A percentile compares a stretch with the other conserved stretches of the same genome.
These are phyloP conservation scores for Lipomyces spencermartinsiae DNA, from an alignment of 805 yeast species.

Conservation along the genomic window DNA sequence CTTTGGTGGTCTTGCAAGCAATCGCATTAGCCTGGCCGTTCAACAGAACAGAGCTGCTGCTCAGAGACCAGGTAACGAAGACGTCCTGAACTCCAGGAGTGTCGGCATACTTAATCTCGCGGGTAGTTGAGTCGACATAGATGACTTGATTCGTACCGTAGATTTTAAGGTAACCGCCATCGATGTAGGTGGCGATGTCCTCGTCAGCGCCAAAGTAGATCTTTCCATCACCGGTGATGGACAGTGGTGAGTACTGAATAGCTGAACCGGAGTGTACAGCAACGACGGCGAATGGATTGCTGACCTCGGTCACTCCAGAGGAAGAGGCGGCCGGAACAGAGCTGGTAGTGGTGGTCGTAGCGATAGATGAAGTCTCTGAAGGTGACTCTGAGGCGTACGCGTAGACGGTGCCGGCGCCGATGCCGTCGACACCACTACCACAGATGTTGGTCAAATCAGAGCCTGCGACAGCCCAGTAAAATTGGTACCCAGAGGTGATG, in stretches of 20 bases:
- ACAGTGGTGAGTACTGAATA: slow-evolving; percentile 27
- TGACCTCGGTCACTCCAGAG: neutral
- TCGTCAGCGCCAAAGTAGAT: slow-evolving; percentile 13
- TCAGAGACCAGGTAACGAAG: slow-evolving; percentile 25
- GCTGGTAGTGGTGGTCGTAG: neutral
- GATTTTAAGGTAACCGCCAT: slow-evolving; percentile 23
- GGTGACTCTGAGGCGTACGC: neutral
- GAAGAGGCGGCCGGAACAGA: neutral
- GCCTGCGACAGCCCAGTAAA: slow-evolving; percentile 24
- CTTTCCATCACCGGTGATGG: slow-evolving; percentile 23
- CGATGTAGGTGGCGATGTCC: slow-evolving; percentile 9
- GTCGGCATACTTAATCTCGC: slow-evolving; percentile 22
- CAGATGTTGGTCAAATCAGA: slow-evolving; percentile 10
- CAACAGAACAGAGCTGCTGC: slow-evolving; percentile 14
- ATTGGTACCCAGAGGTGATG: slow-evolving; percentile 13
- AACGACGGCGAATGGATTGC: slow-evolving; percentile 16
- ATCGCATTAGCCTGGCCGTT: slow-evolving; percentile 18
- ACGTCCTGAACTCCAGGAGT: slow-evolving; percentile 15
- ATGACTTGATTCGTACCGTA: slow-evolving; percentile 20
- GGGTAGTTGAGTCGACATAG: slow-evolving; percentile 26
- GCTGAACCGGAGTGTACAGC: slow-evolving; percentile 29
- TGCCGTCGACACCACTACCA: slow-evolving; percentile 14
- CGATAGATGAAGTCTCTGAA: neutral
- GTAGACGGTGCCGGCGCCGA: slow-evolving; percentile 23
- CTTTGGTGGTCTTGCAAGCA: slow-evolving; percentile 20